phyloP scores from a whole-genome alignment of 106 monocot genomes.

The Dendrobium catenatum region DNA sequence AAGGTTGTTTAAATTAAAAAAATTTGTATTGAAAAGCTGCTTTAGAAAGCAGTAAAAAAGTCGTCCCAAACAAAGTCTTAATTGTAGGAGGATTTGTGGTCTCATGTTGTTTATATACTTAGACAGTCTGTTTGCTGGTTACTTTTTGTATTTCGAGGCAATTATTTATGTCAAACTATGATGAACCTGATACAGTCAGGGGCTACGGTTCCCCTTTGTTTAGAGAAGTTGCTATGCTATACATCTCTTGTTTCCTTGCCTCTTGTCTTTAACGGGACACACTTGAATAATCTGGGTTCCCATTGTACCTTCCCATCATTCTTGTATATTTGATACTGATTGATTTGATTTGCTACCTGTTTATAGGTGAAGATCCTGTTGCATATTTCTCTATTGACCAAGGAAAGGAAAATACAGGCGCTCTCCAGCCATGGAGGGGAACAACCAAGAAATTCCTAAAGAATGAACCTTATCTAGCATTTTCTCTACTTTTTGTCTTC shows the following conservation, averaged over 20 bases:
- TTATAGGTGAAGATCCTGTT: constrained; percentile 56
- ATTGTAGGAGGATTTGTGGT: background rate
- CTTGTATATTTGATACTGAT: background rate
- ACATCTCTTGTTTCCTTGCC: too few species aligned
- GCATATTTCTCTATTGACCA: constrained; percentile 33
- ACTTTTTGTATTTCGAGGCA: too few species aligned
- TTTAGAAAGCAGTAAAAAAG: too few species aligned
- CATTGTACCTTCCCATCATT: background rate
- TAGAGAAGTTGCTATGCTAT: too few species aligned
- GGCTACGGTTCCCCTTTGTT: too few species aligned
- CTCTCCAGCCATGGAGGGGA: constrained; percentile 10
- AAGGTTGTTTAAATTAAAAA: too few species aligned
- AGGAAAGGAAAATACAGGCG: background rate
- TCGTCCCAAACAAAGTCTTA: background rate
- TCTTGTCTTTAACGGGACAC: too few species aligned
- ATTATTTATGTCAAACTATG: too few species aligned
- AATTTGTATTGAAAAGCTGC: too few species aligned
- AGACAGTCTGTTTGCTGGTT: background rate
- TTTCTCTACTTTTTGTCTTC: constrained; percentile 46
- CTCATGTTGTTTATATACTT: background rate
- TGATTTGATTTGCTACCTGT: background rate
- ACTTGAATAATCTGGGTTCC: too few species aligned
- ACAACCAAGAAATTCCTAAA: constrained; percentile 33
- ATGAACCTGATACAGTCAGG: too few species aligned
- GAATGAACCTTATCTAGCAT: constrained; percentile 48